phyloP scores from a whole-genome alignment of 768 basidiomycete genomes.

The Boletellus ananiceps region DNA sequence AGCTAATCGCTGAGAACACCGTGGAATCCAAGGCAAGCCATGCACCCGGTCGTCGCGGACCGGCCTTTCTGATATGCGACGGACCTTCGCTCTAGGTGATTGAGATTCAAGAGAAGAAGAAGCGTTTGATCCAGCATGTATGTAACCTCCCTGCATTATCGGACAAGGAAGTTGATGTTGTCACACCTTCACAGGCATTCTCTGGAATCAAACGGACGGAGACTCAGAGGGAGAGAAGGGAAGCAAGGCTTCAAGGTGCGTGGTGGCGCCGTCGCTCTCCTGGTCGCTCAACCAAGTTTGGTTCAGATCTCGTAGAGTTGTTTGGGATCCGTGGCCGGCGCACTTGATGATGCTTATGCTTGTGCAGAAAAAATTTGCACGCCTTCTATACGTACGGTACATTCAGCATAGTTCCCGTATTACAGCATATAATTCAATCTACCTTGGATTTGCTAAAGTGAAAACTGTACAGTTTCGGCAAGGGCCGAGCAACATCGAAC shows the following conservation, averaged over 20 bases:
- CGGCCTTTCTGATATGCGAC: neutral
- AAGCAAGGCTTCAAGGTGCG: slow-evolving; percentile 77
- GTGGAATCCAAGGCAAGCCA: slow-evolving; percentile 73
- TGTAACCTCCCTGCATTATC: neutral
- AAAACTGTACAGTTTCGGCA: slow-evolving; percentile 31
- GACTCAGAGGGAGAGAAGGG: slow-evolving; percentile 68
- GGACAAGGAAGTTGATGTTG: neutral
- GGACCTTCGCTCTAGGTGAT: slow-evolving; percentile 45
- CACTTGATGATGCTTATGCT: neutral
- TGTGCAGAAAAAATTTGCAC: neutral
- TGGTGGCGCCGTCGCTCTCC: neutral
- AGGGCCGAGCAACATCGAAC: slow-evolving; percentile 22
- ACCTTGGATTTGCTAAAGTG: neutral
- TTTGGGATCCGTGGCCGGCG: slow-evolving; percentile 41
- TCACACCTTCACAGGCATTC: slow-evolving; percentile 56
- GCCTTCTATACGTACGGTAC: slow-evolving; percentile 3
- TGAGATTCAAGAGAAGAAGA: slow-evolving; percentile 85
- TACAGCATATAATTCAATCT: slow-evolving; percentile 6
- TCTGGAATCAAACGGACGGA: slow-evolving; percentile 76
- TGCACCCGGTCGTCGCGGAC: neutral
- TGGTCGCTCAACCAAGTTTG: neutral
- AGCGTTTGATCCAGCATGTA: slow-evolving; percentile 72
- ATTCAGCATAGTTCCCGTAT: slow-evolving; percentile 13
- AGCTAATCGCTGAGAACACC: slow-evolving; percentile 85
- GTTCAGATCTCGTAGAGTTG: slow-evolving; percentile 54